Conservation (phyloP, 1,139 yeast species). For the Eremothecium gossypii region DNA sequence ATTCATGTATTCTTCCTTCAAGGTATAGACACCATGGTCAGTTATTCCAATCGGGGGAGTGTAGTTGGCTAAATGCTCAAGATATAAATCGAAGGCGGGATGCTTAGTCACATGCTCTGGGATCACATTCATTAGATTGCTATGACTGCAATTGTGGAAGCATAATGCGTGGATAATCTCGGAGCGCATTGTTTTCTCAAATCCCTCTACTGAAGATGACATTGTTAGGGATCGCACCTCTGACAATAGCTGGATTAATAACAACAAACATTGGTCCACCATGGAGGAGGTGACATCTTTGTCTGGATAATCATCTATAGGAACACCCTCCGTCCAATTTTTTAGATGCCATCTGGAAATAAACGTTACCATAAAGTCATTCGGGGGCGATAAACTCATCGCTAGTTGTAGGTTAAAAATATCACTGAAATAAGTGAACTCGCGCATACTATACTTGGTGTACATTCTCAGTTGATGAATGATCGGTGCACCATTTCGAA, state of each 20-base stretch:
- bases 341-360: constrained; percentile 60
- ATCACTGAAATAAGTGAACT: constrained; percentile 72
- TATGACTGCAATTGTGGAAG: constrained; percentile 62
- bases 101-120: constrained; percentile 72
- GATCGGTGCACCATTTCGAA: constrained; percentile 75
- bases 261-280: constrained; percentile 71
- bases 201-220: constrained; percentile 41
- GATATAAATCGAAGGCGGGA: constrained; percentile 60
- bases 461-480: constrained; percentile 74
- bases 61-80: constrained; percentile 52
- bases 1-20: constrained; percentile 48
- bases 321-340: constrained; percentile 41
- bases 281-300: constrained; percentile 44
- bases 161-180: constrained; percentile 77
- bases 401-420: constrained; percentile 62
- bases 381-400: constrained; percentile 49
- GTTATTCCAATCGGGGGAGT: constrained; percentile 54
- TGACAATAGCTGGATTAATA: constrained; percentile 58
- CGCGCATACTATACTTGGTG: constrained; percentile 72
- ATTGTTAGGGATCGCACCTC: constrained; percentile 58
- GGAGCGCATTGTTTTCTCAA: constrained; percentile 43
- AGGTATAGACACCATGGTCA: constrained; percentile 60
- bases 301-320: constrained; percentile 33
- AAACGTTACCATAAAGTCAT: constrained; percentile 49
- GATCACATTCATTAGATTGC: constrained; percentile 57